These are phyloP conservation scores for Neoascochyta sp. DNA, from an alignment of 2,329 filamentous ascomycete species.

Conservation along the genomic window DNA sequence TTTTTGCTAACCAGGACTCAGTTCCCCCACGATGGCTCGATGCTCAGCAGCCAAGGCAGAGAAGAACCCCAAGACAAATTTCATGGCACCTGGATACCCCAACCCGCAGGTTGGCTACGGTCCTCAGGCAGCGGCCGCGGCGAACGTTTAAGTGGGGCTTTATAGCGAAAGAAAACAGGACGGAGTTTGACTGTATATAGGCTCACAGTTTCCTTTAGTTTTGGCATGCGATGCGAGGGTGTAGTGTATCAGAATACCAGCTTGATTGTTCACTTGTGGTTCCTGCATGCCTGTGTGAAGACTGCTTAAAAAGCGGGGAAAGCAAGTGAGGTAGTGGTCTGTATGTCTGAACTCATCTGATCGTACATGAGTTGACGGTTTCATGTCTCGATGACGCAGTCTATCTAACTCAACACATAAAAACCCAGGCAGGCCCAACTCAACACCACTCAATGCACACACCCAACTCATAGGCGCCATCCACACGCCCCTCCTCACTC, in stretches of 20 bases:
- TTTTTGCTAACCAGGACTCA: constrained; percentile 39
- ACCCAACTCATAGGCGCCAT: too few relatives aligned
- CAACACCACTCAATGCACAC: too few relatives aligned
- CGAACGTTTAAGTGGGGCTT: constrained; percentile 19
- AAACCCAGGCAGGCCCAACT: too few relatives aligned
- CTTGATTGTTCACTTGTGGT: constrained; percentile 13
- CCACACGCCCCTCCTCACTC: too few relatives aligned
- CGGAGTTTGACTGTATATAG: constrained; percentile 30
- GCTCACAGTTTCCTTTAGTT: constrained; percentile 22
- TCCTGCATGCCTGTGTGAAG: too few relatives aligned
- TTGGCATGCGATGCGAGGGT: constrained; percentile 14
- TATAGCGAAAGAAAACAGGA: constrained; percentile 10
- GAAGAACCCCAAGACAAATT: constrained; percentile 50
- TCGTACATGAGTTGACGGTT: too few relatives aligned
- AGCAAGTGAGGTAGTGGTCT: too few relatives aligned
- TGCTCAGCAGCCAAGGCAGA: constrained; percentile 86
- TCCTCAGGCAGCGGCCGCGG: constrained; percentile 21
- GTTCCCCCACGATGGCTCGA: constrained; percentile 96
- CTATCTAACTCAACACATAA: too few relatives aligned
- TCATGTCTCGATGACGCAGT: too few relatives aligned
- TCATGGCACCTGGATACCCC: constrained; percentile 49
- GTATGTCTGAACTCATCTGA: too few relatives aligned
- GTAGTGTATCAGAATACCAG: constrained; percentile 25
- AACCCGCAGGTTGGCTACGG: constrained; percentile 44
- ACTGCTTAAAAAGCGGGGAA: too few relatives aligned